A percentile compares a stretch with the other conserved stretches of the same genome.
Conservation (phyloP, 1,139 yeast genomes). For the Saccharomyces hybrid region DNA sequence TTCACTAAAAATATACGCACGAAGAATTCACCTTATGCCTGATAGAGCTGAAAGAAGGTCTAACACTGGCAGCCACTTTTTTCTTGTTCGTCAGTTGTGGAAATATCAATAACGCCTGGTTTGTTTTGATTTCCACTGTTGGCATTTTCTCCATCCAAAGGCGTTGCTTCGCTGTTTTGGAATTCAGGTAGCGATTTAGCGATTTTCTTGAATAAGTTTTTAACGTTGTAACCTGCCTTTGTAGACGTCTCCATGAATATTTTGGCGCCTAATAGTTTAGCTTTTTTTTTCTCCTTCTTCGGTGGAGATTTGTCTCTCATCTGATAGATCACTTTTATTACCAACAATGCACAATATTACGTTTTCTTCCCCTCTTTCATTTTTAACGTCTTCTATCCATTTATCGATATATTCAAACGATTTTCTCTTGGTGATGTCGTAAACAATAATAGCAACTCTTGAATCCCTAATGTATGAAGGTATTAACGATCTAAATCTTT, state of each 20-base stretch:
- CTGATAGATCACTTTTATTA: conserved; percentile 64
- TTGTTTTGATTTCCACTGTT: conserved; percentile 11
- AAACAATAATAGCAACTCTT: conserved; percentile 93
- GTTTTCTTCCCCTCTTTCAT: conserved; percentile 60
- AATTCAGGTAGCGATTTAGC: conserved; percentile 89
- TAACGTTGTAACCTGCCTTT: conserved; percentile 89
- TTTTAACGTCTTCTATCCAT: conserved; percentile 82
- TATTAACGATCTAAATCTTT: conserved; percentile 84
- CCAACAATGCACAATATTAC: conserved; percentile 73
- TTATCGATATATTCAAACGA: conserved; percentile 68
- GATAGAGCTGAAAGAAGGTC: neutral
- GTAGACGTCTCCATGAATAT: conserved; percentile 90
- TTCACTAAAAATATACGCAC: neutral
- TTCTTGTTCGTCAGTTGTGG: conserved; percentile 25
- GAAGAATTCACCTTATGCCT: neutral
- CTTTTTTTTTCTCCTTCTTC: conserved; percentile 73
- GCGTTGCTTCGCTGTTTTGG: conserved; percentile 39
- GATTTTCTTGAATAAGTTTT: conserved; percentile 77
- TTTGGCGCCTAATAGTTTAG: conserved; percentile 69
- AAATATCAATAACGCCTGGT: conserved; percentile 31
- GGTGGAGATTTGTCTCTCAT: conserved; percentile 64
- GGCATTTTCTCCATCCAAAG: conserved; percentile 35
- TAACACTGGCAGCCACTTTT: conserved; percentile 29
- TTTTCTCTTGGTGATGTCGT: conserved; percentile 82
- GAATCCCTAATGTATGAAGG: conserved; percentile 94